A percentile compares a stretch with the other conserved stretches of the same genome.
Conservation (phyloP, 1,139 yeast species). For the Suzukiozyma palmioleophila region DNA sequence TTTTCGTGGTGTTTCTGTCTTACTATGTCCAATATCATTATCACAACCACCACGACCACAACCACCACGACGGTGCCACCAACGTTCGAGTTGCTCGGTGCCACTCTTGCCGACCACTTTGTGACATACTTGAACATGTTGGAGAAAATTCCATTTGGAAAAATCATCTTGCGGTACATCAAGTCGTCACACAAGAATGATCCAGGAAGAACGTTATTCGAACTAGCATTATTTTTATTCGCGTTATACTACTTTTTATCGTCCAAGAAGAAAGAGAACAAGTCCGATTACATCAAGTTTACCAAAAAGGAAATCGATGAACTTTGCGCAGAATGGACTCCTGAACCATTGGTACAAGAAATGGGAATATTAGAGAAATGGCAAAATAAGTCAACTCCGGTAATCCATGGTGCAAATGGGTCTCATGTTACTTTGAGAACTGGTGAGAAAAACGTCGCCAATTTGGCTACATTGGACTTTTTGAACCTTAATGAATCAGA, state of each 20-base stretch:
- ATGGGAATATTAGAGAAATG: constrained; percentile 51
- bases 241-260: constrained; percentile 83
- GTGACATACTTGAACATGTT: constrained; percentile 33
- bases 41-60: constrained; percentile 21
- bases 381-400: constrained; percentile 62
- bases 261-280: constrained; percentile 75
- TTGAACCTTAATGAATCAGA: constrained; percentile 51
- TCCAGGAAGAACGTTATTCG: constrained; percentile 85
- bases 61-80: constrained; percentile 32
- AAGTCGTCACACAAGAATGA: constrained; percentile 90
- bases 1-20: not conserved
- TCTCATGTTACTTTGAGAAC: constrained; percentile 37
- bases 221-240: constrained; percentile 71
- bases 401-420: constrained; percentile 53
- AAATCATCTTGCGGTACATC: constrained; percentile 68
- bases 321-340: constrained; percentile 85
- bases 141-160: constrained; percentile 73
- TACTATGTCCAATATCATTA: constrained; percentile 1
- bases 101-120: constrained; percentile 32
- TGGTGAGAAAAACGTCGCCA: constrained; percentile 35
- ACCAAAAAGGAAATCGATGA: constrained; percentile 72
- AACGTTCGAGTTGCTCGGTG: constrained; percentile 35
- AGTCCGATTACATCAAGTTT: constrained; percentile 65
- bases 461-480: constrained; percentile 63
- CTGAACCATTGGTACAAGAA: constrained; percentile 70